Evolutionary conservation across 2,329 filamentous ascomycete genomes (phyloP).

Genomic region (Aspergillus carbonarius): DNA sequence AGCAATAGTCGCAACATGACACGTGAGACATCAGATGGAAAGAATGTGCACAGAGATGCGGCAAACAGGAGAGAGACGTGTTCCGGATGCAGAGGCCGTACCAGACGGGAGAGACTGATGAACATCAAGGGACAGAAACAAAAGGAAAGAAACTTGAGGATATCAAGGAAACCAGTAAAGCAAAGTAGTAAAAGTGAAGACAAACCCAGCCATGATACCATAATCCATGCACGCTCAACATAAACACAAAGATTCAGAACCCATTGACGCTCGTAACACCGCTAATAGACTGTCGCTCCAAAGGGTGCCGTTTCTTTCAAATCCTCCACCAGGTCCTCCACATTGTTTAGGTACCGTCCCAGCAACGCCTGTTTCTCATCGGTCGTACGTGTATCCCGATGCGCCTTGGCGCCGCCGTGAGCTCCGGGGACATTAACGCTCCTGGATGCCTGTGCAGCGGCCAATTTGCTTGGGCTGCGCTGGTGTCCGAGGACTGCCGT

Average conservation of each 20-base stretch:
- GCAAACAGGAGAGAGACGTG: constrained; percentile 11
- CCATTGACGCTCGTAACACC: constrained; percentile 14
- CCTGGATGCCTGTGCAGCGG: constrained; percentile 56
- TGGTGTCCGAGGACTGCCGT: constrained; percentile 54
- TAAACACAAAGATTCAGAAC: constrained; percentile 12
- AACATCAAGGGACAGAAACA: constrained; percentile 10
- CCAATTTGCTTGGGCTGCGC: constrained; percentile 68
- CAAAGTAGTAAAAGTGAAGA: constrained; percentile 8
- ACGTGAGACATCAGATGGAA: constrained; percentile 25
- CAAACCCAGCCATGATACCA: constrained; percentile 20
- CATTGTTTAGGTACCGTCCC: constrained; percentile 74
- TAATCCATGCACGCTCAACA: constrained; percentile 21
- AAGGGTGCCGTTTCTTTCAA: constrained; percentile 76
- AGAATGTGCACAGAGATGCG: constrained; percentile 12
- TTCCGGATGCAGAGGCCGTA: constrained; percentile 13
- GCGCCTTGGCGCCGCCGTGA: constrained; percentile 25
- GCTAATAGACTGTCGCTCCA: constrained; percentile 51
- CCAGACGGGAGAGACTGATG: constrained; percentile 13
- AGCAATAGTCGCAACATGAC: constrained; percentile 22
- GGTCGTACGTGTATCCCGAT: constrained; percentile 60
- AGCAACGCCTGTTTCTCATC: constrained; percentile 80
- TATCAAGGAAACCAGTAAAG: not conserved
- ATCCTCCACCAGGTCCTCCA: constrained; percentile 82
- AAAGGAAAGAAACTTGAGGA: constrained; percentile 1
- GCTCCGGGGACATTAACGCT: constrained; percentile 33